These are phyloP conservation scores for Populus hybrid DNA, from an alignment of 441 rosid genomes.

Conservation along the genomic window DNA sequence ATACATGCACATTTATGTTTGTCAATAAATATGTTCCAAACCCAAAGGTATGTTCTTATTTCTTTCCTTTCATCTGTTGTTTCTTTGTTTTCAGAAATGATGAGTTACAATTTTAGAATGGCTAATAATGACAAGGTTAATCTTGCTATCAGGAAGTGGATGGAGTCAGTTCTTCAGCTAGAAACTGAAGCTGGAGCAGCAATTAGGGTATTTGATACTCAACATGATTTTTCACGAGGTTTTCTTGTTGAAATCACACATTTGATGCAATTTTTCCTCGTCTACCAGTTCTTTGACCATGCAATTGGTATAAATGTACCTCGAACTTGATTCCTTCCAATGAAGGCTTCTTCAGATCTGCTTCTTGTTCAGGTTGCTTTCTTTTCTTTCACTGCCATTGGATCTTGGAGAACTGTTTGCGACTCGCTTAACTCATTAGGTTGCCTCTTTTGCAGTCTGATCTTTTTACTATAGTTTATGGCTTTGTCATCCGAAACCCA, in stretches of 20 bases:
- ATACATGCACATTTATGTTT: not conserved
- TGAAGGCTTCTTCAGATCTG: constrained; percentile 79
- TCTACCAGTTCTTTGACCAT: constrained; percentile 53
- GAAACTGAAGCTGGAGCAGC: constrained; percentile 38
- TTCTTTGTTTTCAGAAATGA: not conserved
- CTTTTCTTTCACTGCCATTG: constrained; percentile 6
- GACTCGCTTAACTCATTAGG: constrained; percentile 8
- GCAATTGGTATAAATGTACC: constrained; percentile 89
- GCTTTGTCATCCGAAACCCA: constrained; percentile 58
- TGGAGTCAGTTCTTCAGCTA: constrained; percentile 87
- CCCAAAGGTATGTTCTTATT: constrained; percentile 53
- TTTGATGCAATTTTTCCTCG: not conserved
- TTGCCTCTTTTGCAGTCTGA: constrained; percentile 59
- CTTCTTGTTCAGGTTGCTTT: constrained; percentile 59
- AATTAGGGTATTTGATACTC: constrained; percentile 47
- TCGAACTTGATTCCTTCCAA: constrained; percentile 81
- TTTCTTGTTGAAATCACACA: constrained; percentile 3
- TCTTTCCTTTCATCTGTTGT: not conserved
- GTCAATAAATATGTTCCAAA: constrained; percentile 42
- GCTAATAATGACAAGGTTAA: constrained; percentile 7
- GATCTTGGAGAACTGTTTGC: constrained; percentile 5
- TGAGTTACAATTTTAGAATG: not conserved
- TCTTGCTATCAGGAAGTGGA: constrained; percentile 72
- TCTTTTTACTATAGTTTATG: constrained; percentile 72
- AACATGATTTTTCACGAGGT: constrained; percentile 7